phyloP scores from a whole-genome alignment of 1,284 basidiomycete species.

The Puccinia polysora region DNA sequence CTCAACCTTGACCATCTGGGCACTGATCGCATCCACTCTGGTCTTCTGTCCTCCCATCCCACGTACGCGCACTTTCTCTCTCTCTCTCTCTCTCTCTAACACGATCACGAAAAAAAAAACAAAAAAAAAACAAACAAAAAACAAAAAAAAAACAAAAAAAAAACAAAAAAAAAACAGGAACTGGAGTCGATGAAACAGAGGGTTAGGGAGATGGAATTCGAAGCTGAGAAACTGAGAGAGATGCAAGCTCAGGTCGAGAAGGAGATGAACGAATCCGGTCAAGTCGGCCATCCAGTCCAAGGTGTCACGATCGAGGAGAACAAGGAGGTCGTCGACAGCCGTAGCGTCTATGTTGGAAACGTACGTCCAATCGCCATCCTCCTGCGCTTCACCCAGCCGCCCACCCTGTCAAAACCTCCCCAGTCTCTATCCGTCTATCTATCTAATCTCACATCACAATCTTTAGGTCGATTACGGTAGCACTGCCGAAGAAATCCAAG shows the following conservation, averaged over 20 bases:
- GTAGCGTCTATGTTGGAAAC: slow-evolving; percentile 95
- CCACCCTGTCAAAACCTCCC: too few relatives aligned
- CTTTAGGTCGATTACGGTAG: slow-evolving; percentile 90
- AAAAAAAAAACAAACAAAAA: too few relatives aligned
- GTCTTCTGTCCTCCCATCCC: too few relatives aligned
- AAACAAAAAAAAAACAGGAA: slow-evolving; percentile 51
- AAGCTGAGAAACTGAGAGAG: slow-evolving; percentile 79
- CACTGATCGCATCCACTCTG: too few relatives aligned
- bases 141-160: too few relatives aligned
- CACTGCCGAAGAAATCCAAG: slow-evolving; percentile 97
- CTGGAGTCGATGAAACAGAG: slow-evolving; percentile 76
- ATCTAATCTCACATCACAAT: too few relatives aligned
- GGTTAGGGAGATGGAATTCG: slow-evolving; percentile 74
- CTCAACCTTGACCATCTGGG: too few relatives aligned
- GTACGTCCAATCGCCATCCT: too few relatives aligned
- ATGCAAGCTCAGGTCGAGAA: slow-evolving; percentile 81
- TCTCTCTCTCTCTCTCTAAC: not conserved
- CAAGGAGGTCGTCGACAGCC: slow-evolving; percentile 67
- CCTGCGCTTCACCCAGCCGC: too few relatives aligned
- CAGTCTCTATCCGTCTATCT: too few relatives aligned
- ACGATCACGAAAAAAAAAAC: not conserved
- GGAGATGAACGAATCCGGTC: slow-evolving; percentile 46
- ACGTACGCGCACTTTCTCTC: not conserved
- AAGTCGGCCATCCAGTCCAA: slow-evolving; percentile 56
- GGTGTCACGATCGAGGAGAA: slow-evolving; percentile 53